Base-by-base conservation (phyloP, 2,329 filamentous ascomycete genomes). In the Lachnellula suecica region DNA sequence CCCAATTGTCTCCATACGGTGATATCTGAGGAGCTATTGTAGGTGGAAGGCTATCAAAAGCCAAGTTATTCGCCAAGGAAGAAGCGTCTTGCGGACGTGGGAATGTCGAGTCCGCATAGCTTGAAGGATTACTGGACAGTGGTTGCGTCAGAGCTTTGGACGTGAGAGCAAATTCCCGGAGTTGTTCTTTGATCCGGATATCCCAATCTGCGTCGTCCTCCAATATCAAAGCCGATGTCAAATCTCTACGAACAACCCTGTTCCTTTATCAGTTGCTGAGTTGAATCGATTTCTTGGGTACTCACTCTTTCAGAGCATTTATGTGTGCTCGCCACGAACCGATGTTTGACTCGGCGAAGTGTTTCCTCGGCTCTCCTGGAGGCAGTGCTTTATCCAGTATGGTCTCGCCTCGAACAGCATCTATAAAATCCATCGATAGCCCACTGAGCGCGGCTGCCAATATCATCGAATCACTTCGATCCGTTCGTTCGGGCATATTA, bases 391-490 rank as follows among this genome's bases (percentile, higher is more conserved):
- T 76, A 42, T 74, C 68, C 4, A 64, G 59, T 2, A 78, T 59
- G 2, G 65, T 62, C 4, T 70, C 66, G 2, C 72, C 72, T 13
- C 60, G 63, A 3, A 77, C 68, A 0, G 72, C 75, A 46, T 74
- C 68, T 4, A 77, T 58, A 59, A 70, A 77, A 13, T 75, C 69
- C 1, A 77, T 56, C 4, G 70, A 63, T 56, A 79, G 69, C 1
- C 69, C 70, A 1, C 70, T 71, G 17, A 76, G 51, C 0, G 71
- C 65, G 34, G 72, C 67, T 10, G 71, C 68, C 8, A 79, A 62
- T 3, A 69, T 63, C 20, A 79, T 64, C 3, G 70, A 72, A 67
- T 79, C 77, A 37, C 72, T 70, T 56, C 77, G 76, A 60, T 79
- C 76, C 2, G 70, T 72, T 38, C 77, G 69, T 38, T 72, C 68